Percentiles rank a stretch among this genome's conserved stretches.
These are phyloP conservation scores for Ilyonectria destructans DNA, from an alignment of 2,329 filamentous ascomycete genomes.

Conservation along the genomic window DNA sequence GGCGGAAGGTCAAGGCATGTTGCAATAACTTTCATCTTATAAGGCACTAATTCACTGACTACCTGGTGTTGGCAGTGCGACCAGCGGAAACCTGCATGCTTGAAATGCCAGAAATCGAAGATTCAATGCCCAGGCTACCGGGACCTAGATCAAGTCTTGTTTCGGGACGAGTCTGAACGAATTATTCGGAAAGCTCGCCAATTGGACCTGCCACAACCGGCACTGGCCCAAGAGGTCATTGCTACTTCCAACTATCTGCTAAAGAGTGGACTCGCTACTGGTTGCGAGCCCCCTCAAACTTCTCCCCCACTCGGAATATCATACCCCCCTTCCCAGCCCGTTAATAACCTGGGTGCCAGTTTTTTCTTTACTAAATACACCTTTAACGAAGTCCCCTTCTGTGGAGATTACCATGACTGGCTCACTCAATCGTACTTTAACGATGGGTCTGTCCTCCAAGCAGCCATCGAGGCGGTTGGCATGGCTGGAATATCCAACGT, in stretches of 20 bases:
- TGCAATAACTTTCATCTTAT: not conserved
- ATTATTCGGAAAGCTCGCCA: slow-evolving; percentile 36
- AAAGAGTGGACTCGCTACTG: not conserved
- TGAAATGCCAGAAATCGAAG: slow-evolving; percentile 45
- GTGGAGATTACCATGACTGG: slow-evolving; percentile 38
- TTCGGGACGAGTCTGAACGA: slow-evolving; percentile 47
- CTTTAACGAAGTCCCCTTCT: slow-evolving; percentile 39
- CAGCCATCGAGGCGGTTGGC: slow-evolving; percentile 47
- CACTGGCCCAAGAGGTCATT: not conserved
- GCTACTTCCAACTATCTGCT: not conserved
- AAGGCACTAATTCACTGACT: not conserved
- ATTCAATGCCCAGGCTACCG: slow-evolving; percentile 48
- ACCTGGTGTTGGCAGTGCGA: slow-evolving; percentile 43
- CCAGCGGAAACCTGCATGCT: slow-evolving; percentile 44
- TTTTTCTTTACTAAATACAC: slow-evolving; percentile 49
- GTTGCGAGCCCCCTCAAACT: not conserved
- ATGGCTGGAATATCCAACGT: slow-evolving; percentile 49
- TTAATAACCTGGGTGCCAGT: not conserved
- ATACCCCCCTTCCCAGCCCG: not conserved
- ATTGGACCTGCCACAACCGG: slow-evolving; percentile 27
- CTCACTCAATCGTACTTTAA: slow-evolving; percentile 36
- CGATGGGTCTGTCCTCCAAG: slow-evolving; percentile 27
- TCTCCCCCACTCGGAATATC: not conserved
- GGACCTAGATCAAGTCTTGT: slow-evolving; percentile 42
- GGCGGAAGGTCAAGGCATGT: slow-evolving; percentile 48